Evolutionary conservation across 805 yeast genomes (phyloP).

Genomic region (Starmerella bombicola): DNA sequence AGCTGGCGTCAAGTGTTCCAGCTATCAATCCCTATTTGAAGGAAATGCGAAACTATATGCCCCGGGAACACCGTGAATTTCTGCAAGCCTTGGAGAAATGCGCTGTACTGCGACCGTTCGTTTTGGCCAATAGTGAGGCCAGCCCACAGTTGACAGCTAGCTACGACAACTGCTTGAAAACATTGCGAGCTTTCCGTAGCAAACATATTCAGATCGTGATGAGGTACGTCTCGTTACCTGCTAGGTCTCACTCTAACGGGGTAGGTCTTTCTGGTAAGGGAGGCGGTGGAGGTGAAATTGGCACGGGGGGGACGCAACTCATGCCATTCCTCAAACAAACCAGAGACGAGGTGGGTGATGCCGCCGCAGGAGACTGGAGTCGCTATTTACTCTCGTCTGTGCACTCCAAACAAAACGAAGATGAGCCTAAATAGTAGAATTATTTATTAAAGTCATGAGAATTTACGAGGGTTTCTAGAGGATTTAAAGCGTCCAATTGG

Average conservation of each 20-base stretch:
- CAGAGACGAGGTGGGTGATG: conserved; percentile 88
- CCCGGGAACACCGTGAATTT: conserved; percentile 69
- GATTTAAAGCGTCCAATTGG: no score
- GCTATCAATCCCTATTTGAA: conserved; percentile 42
- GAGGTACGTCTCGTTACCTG: conserved; percentile 70
- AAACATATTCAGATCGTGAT: conserved; percentile 89
- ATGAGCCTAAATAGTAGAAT: no score
- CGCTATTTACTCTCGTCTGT: conserved; percentile 35
- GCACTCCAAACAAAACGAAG: background rate
- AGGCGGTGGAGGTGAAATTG: conserved; percentile 35
- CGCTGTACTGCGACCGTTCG: conserved; percentile 54
- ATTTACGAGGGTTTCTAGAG: no score
- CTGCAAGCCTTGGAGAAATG: conserved; percentile 46
- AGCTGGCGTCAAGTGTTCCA: background rate
- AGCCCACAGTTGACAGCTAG: conserved; percentile 51
- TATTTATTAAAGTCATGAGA: no score
- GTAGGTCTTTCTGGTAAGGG: conserved; percentile 44
- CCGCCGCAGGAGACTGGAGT: conserved; percentile 92
- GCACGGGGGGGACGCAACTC: conserved; percentile 90
- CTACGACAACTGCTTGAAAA: conserved; percentile 81
- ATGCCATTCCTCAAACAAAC: conserved; percentile 90
- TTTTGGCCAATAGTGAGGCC: conserved; percentile 31
- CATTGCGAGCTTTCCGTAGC: conserved; percentile 78
- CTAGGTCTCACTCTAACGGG: conserved; percentile 44
- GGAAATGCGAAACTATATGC: conserved; percentile 86